These are phyloP conservation scores for Tilletia walkeri DNA, from an alignment of 1,284 basidiomycete species.

Conservation along the genomic window DNA sequence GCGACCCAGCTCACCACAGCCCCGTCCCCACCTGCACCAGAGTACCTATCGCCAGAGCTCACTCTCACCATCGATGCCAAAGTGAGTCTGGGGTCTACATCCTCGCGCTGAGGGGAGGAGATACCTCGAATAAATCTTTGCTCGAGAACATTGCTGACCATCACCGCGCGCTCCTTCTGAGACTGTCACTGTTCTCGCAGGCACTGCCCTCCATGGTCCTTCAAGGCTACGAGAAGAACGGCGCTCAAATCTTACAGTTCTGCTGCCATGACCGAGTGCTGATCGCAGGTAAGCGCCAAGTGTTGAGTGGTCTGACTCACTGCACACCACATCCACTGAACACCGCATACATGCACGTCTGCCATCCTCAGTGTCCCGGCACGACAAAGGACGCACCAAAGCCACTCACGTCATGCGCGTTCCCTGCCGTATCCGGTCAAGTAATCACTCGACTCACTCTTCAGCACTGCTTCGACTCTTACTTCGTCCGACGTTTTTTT, in stretches of 20 bases:
- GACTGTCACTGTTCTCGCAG: slow-evolving; percentile 5
- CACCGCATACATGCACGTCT: background rate
- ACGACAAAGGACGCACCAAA: slow-evolving; percentile 92
- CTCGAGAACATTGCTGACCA: too few relatives aligned
- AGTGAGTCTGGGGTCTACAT: slow-evolving; percentile 17
- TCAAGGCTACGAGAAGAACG: slow-evolving; percentile 73
- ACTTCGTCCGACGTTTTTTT: too few relatives aligned
- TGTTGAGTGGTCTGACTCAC: slow-evolving; percentile 20
- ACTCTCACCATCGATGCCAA: slow-evolving; percentile 54
- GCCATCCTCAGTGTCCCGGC: slow-evolving; percentile 74
- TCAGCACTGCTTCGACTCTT: slow-evolving; percentile 65
- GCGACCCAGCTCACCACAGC: background rate
- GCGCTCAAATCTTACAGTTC: slow-evolving; percentile 63
- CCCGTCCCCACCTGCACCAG: background rate
- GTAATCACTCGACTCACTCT: slow-evolving; percentile 92
- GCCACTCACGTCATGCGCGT: slow-evolving; percentile 74
- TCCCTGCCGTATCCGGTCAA: slow-evolving; percentile 84
- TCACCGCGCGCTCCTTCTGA: background rate
- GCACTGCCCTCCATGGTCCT: slow-evolving; percentile 66
- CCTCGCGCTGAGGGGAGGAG: background rate
- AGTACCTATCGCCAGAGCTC: slow-evolving; percentile 27
- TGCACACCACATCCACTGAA: background rate
- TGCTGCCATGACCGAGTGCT: slow-evolving; percentile 82
- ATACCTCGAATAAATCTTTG: too few relatives aligned
- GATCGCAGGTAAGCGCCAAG: slow-evolving; percentile 54